Percentiles rank a stretch among this genome's conserved stretches.
Conservation (phyloP, 108 stramenopile genomes). For the Cyclotella atomus region DNA sequence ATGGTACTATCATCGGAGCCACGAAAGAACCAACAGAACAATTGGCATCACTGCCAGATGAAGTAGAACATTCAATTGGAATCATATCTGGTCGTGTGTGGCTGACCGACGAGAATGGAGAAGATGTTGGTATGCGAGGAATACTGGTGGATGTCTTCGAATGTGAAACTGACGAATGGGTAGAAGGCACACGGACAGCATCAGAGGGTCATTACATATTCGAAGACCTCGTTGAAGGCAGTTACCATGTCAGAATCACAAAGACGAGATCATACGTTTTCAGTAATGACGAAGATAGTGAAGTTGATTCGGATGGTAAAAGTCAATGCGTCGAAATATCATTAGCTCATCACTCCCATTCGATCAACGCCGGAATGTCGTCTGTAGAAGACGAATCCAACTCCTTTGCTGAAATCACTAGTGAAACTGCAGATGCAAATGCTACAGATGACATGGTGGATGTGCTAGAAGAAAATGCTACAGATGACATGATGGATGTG, state of each 20-base stretch:
- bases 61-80: slow-evolving; percentile 1
- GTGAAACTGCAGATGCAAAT: not conserved
- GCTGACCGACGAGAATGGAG: slow-evolving; percentile 19
- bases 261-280: slow-evolving; percentile 1
- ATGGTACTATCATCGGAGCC: not conserved
- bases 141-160: slow-evolving; percentile 35
- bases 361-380: slow-evolving; percentile 22
- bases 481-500: not conserved
- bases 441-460: not conserved
- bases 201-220: slow-evolving; percentile 41
- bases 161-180: slow-evolving; percentile 25
- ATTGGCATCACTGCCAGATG: not conserved
- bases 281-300: not conserved
- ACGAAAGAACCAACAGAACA: not conserved
- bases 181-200: slow-evolving; percentile 29
- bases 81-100: slow-evolving; percentile 27
- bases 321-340: slow-evolving; percentile 33
- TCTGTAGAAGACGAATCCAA: not conserved
- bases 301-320: slow-evolving; percentile 25
- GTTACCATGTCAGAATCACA: slow-evolving; percentile 34
- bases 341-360: slow-evolving; percentile 2
- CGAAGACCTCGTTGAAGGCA: slow-evolving; percentile 22
- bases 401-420: not conserved
- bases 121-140: slow-evolving; percentile 36
- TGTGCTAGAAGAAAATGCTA: not conserved